phyloP scores from a whole-genome alignment of 2,329 filamentous ascomycete genomes.

The Pezicula neosporulosa region DNA sequence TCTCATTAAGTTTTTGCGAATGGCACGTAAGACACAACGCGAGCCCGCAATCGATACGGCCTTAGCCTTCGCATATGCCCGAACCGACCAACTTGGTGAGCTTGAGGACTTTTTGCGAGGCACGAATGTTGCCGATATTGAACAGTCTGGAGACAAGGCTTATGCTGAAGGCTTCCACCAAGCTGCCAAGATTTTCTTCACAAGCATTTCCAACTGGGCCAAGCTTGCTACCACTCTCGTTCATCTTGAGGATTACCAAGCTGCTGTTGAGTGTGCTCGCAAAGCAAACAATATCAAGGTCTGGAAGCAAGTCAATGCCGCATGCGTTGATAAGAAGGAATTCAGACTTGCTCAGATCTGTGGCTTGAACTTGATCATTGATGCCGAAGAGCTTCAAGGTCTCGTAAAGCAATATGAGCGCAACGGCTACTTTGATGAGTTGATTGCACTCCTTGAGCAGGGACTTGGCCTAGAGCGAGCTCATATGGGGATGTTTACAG shows the following conservation, averaged over 20 bases:
- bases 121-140: conserved; percentile 92
- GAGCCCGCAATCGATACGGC: conserved; percentile 92
- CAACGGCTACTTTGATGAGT: conserved; percentile 97
- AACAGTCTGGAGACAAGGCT: conserved; percentile 96
- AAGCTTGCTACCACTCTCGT: conserved; percentile 97
- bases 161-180: conserved; percentile 92
- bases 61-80: conserved; percentile 89
- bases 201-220: conserved; percentile 98
- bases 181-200: conserved; percentile 98
- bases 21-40: conserved; percentile 95
- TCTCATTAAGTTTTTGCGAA: conserved; percentile 90
- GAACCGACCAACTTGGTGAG: conserved; percentile 86
- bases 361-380: conserved; percentile 94
- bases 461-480: conserved; percentile 80
- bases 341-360: conserved; percentile 99
- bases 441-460: conserved; percentile 90
- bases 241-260: conserved; percentile 96
- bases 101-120: conserved; percentile 93
- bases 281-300: conserved; percentile 99
- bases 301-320: conserved; percentile 97
- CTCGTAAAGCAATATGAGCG: conserved; percentile 96
- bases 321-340: conserved; percentile 95
- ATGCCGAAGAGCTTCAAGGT: conserved; percentile 90
- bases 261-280: conserved; percentile 92
- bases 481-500: conserved; percentile 97